phyloP scores from a whole-genome alignment of 768 basidiomycete species.

The Termitomyces eurrhizus region DNA sequence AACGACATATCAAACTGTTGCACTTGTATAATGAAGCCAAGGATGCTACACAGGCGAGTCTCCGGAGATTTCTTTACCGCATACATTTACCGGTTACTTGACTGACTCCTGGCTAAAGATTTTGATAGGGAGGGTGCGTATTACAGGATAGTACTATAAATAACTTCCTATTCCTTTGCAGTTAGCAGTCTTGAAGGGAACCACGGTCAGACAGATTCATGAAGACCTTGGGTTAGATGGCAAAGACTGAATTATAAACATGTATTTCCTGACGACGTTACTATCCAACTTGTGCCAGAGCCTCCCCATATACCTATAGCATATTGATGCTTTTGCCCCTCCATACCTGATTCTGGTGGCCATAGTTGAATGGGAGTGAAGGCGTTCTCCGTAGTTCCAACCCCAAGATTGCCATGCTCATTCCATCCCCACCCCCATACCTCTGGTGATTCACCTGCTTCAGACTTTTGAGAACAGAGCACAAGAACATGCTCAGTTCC shows the following conservation, averaged over 20 bases:
- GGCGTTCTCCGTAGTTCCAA: slow-evolving; percentile 56
- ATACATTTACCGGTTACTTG: slow-evolving; percentile 1
- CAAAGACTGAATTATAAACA: slow-evolving; percentile 39
- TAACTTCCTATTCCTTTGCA: slow-evolving; percentile 21
- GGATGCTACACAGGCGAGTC: slow-evolving; percentile 70
- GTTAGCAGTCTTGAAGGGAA: slow-evolving; percentile 70
- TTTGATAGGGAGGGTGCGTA: slow-evolving; percentile 70
- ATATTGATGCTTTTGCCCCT: slow-evolving; percentile 2
- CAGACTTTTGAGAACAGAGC: slow-evolving; percentile 17
- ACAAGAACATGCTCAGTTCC: slow-evolving; percentile 85
- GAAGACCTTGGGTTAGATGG: slow-evolving; percentile 61
- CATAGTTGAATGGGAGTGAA: slow-evolving; percentile 49
- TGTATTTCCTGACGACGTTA: slow-evolving; percentile 8
- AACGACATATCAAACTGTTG: slow-evolving; percentile 64
- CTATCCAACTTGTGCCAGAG: slow-evolving; percentile 47
- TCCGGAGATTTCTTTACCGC: neutral
- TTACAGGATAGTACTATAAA: neutral
- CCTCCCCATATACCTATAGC: slow-evolving; percentile 37
- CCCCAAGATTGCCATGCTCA: slow-evolving; percentile 91
- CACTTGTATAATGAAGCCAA: slow-evolving; percentile 82
- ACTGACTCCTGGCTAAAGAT: slow-evolving; percentile 39
- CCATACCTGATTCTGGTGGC: slow-evolving; percentile 26
- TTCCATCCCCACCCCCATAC: slow-evolving; percentile 98
- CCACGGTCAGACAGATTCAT: slow-evolving; percentile 72
- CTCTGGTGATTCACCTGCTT: slow-evolving; percentile 20